phyloP scores from a whole-genome alignment of 1,284 basidiomycete genomes.

The Termitomyces sp. region DNA sequence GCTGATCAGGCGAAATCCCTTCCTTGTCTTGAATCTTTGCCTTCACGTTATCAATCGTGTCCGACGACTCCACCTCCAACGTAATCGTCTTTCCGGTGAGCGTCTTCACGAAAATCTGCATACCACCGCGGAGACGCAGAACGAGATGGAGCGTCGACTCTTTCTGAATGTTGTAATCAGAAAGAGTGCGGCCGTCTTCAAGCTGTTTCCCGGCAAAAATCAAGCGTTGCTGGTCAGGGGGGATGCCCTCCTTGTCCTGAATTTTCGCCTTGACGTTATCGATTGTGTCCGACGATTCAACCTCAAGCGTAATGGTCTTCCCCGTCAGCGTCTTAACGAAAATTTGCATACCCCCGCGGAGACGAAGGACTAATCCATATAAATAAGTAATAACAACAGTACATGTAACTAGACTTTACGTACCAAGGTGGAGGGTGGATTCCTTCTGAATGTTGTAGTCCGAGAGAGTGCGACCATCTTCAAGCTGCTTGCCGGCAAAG shows the following conservation, averaged over 20 bases:
- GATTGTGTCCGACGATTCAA: conserved; percentile 20
- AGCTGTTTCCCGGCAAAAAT: conserved; percentile 17
- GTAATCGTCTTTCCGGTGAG: conserved; percentile 40
- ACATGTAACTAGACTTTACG: conserved; percentile 17
- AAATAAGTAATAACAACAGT: neutral
- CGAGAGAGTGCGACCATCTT: conserved; percentile 19
- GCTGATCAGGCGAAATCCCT: conserved; percentile 18
- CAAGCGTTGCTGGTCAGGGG: neutral
- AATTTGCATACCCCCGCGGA: conserved; percentile 49
- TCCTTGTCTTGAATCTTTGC: conserved; percentile 19
- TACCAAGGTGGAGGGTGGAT: conserved; percentile 46
- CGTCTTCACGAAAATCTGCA: conserved; percentile 66
- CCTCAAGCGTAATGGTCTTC: conserved; percentile 38
- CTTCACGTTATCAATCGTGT: conserved; percentile 17
- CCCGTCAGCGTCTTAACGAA: conserved; percentile 63
- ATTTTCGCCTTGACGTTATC: too few relatives aligned
- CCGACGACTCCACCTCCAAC: conserved; percentile 30
- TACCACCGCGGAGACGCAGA: conserved; percentile 49
- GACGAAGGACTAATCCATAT: conserved; percentile 37
- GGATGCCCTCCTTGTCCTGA: too few relatives aligned
- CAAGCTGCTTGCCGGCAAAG: conserved; percentile 46
- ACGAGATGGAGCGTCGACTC: conserved; percentile 34
- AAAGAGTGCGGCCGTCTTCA: conserved; percentile 15
- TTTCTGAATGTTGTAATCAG: conserved; percentile 18
- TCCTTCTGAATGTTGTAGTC: conserved; percentile 21